phyloP scores from a whole-genome alignment of 2,329 filamentous ascomycete genomes.

The Tolypocladium endophyticum region DNA sequence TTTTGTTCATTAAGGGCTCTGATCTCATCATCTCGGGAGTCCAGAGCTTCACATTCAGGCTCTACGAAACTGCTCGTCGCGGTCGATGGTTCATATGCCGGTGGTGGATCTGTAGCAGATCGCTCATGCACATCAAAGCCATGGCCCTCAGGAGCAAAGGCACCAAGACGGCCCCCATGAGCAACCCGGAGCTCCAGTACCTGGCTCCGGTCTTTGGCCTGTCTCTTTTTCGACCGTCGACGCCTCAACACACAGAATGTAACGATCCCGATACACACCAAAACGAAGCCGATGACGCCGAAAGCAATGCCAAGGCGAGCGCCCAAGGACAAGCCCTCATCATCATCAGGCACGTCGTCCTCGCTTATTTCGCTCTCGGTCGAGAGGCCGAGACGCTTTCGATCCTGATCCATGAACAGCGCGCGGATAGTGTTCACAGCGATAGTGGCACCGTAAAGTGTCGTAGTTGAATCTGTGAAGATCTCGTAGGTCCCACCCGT shows the following conservation, averaged over 20 bases:
- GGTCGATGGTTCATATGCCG: slow-evolving; percentile 18
- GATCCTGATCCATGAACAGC: slow-evolving; percentile 25
- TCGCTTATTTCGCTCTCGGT: slow-evolving; percentile 19
- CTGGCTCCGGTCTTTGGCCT: slow-evolving; percentile 4
- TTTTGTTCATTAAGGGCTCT: slow-evolving; percentile 21
- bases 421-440: slow-evolving; percentile 26
- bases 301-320: slow-evolving; percentile 25
- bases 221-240: slow-evolving; percentile 8
- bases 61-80: slow-evolving; percentile 12
- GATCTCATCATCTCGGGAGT: slow-evolving; percentile 18
- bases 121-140: slow-evolving; percentile 1
- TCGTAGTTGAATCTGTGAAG: slow-evolving; percentile 23
- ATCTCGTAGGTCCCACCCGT: slow-evolving; percentile 23
- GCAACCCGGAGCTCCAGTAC: slow-evolving; percentile 1
- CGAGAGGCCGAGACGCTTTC: slow-evolving; percentile 19
- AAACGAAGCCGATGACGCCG: slow-evolving; percentile 17
- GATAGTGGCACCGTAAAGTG: slow-evolving; percentile 24
- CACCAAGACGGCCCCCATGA: background rate
- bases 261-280: slow-evolving; percentile 15
- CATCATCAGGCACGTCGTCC: slow-evolving; percentile 4
- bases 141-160: background rate
- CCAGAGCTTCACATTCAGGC: slow-evolving; percentile 9
- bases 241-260: slow-evolving; percentile 15
- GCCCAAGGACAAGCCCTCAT: slow-evolving; percentile 14
- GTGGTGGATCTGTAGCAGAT: slow-evolving; percentile 14